Base-by-base conservation (phyloP, 73 alveolate genomes). In the Uronychia binucleata region DNA sequence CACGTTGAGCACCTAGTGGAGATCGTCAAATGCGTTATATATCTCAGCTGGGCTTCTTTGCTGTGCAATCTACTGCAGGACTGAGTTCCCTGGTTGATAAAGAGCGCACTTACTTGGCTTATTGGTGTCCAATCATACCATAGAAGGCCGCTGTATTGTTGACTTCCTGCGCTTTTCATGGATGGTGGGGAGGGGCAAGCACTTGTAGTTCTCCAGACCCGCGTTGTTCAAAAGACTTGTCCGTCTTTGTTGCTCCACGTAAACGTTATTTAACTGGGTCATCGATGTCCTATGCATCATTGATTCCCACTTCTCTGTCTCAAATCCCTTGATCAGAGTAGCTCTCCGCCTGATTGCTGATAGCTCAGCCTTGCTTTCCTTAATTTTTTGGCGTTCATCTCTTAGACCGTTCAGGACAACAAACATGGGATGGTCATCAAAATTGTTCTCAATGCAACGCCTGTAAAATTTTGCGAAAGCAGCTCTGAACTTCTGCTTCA, bases 401-500 rank as follows among this genome's bases (percentile, higher is more conserved):
- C 67, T 46, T 5, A 46, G 67, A 46, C n/a, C 67, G 19, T 46
- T 46, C 67, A 46, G 5, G 5, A 46, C 67, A 11, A 11, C 67
- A 46, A 11, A 46, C 67, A 46, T 46, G 5, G 67, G 67, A n/a
- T n/a, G n/a, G 5, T 46, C 67, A 46, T 46, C 67, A 46, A 46
- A 46, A 19, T 46, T 19, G 19, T 46, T 46, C 19, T 46, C 67
- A 46, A 46, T 46, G 19, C 67, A 46, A 5, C 67, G 5, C 67
- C 67, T 46, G 19, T 46, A 46, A 19, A 46, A 46, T 46, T 46
- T 46, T 5, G 67, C 67, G 19, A 46, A 46, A 35, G 80, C 92
- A 14, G 86, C 90, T 79, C 92, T 84, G 75, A 90, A 90, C 31
- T 90, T 90, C 34, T 76, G 59, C 28, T 86, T 59, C 30, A 90